phyloP scores from a whole-genome alignment of 441 rosid genomes.

The Croton setiger region DNA sequence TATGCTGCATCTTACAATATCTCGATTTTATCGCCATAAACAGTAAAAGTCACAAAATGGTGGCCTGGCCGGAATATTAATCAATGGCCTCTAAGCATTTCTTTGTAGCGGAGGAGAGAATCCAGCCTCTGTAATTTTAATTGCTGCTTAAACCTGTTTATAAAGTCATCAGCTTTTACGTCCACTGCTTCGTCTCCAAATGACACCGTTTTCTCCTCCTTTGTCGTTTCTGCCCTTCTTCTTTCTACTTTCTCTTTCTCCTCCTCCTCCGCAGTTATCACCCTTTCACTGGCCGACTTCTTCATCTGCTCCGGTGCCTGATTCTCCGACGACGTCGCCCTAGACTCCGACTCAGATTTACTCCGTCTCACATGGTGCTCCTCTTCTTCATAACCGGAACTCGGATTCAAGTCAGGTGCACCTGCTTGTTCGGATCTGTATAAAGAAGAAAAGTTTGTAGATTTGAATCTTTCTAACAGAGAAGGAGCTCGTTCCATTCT shows the following conservation, averaged over 20 bases:
- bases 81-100: slow-evolving; percentile 35
- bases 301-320: slow-evolving; percentile 38
- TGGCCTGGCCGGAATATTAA: too few relatives aligned
- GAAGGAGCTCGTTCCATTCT: slow-evolving; percentile 16
- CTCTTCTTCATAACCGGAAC: not conserved
- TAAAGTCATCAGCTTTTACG: slow-evolving; percentile 78
- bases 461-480: slow-evolving; percentile 14
- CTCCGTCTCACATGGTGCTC: slow-evolving; percentile 37
- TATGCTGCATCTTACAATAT: too few relatives aligned
- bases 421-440: slow-evolving; percentile 34
- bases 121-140: slow-evolving; percentile 72
- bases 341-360: slow-evolving; percentile 39
- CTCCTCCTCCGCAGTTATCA: slow-evolving; percentile 17
- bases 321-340: slow-evolving; percentile 11
- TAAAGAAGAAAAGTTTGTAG: slow-evolving; percentile 18
- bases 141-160: slow-evolving; percentile 73
- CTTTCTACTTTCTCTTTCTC: slow-evolving; percentile 36
- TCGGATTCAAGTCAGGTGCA: not conserved
- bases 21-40: too few relatives aligned
- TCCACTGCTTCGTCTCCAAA: slow-evolving; percentile 53
- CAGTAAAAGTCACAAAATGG: too few relatives aligned
- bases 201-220: slow-evolving; percentile 35
- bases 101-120: slow-evolving; percentile 59
- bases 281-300: slow-evolving; percentile 66
- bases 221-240: slow-evolving; percentile 45